Evolutionary conservation across 176 grass and related monocot species (phyloP).

Genomic region (Lolium perenne): DNA sequence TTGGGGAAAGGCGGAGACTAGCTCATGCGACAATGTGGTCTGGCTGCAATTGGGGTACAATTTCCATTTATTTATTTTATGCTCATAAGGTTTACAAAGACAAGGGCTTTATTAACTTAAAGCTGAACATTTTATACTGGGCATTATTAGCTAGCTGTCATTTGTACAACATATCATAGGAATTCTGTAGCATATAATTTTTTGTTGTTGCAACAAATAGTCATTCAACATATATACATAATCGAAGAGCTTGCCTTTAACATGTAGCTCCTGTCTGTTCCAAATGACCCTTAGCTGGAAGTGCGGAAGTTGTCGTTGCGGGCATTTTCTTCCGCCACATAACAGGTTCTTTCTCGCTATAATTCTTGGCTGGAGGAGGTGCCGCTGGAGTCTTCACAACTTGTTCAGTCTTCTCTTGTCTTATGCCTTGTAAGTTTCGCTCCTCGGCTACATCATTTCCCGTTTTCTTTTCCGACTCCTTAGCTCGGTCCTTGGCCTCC

Average conservation of each 20-base stretch:
- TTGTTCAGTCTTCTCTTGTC: neutral
- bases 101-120: no score
- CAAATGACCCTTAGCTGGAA: neutral
- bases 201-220: no score
- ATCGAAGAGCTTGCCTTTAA: neutral
- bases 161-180: no score
- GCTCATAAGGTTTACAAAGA: no score
- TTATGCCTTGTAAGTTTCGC: neutral
- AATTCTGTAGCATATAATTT: no score
- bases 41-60: no score
- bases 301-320: neutral
- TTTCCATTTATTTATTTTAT: no score
- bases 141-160: no score
- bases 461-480: neutral
- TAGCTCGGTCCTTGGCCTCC: neutral
- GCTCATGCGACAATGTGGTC: no score
- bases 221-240: neutral
- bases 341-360: neutral
- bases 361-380: neutral
- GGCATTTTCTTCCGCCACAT: neutral
- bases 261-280: neutral
- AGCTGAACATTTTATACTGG: no score
- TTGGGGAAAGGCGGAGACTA: no score
- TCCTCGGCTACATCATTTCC: neutral
- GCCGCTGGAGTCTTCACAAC: neutral